A percentile compares a stretch with the other conserved stretches of the same genome.
Conservation (phyloP, 2,329 filamentous ascomycete species). For the Aspergillus puulaauensis region DNA sequence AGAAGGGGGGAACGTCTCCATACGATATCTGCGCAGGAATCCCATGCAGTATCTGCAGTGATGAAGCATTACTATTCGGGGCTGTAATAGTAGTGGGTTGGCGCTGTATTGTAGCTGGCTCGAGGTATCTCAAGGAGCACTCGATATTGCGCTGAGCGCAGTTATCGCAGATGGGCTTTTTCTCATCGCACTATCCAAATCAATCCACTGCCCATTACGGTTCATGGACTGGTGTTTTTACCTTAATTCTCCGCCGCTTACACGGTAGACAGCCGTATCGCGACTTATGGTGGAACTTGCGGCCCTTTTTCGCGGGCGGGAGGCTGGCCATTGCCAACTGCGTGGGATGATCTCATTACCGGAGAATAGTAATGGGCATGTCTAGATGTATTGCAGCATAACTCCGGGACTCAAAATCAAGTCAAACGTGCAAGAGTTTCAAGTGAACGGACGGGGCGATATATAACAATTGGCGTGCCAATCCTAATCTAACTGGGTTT, state of each 20-base stretch:
- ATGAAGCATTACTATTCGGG: background rate
- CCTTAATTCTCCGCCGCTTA: constrained; percentile 9
- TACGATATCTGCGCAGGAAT: background rate
- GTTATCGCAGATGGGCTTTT: constrained; percentile 3
- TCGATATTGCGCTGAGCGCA: background rate
- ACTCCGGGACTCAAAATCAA: no score
- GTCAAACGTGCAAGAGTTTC: no score
- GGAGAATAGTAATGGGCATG: no score
- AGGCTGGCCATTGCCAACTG: background rate
- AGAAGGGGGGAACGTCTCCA: background rate
- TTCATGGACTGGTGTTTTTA: background rate
- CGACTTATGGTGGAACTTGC: constrained; percentile 6
- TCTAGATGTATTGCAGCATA: no score
- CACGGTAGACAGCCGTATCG: constrained; percentile 4
- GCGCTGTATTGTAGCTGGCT: background rate
- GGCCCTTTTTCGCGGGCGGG: background rate
- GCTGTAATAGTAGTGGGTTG: background rate
- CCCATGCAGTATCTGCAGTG: background rate
- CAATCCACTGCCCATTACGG: background rate
- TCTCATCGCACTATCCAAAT: constrained; percentile 4
- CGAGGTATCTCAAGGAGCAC: background rate
- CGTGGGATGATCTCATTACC: background rate
- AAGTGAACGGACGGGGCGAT: no score
- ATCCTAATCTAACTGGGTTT: no score
- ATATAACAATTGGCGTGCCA: no score